Conservation (phyloP, 257 asterid genomes). For the Capsicum pubescens region DNA sequence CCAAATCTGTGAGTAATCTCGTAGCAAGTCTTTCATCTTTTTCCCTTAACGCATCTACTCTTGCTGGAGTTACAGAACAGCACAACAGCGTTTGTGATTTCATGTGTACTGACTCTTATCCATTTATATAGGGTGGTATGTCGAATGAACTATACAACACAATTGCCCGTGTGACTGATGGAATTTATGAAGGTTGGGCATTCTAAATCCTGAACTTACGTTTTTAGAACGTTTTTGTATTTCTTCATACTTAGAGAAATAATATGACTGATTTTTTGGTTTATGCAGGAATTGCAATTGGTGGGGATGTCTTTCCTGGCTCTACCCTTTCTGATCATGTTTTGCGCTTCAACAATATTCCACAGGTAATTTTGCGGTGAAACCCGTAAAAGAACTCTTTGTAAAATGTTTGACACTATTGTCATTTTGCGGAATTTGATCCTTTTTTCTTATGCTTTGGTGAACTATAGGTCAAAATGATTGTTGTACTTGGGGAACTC, state of each 20-base stretch:
- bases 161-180: slow-evolving; percentile 96
- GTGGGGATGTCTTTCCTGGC: slow-evolving; percentile 99
- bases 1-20: slow-evolving; percentile 83
- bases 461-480: slow-evolving; percentile 74
- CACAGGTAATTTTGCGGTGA: slow-evolving; percentile 64
- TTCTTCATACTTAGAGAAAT: not conserved
- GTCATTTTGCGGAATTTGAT: slow-evolving; percentile 4
- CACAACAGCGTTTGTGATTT: not conserved
- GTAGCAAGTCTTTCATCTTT: not conserved
- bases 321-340: slow-evolving; percentile 99
- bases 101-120: slow-evolving; percentile 36
- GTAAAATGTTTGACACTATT: not conserved
- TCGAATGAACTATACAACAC: slow-evolving; percentile 93
- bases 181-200: slow-evolving; percentile 89
- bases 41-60: not conserved
- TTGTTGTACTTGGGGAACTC: slow-evolving; percentile 98
- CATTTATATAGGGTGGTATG: slow-evolving; percentile 86
- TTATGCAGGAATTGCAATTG: slow-evolving; percentile 86
- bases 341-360: slow-evolving; percentile 93
- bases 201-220: slow-evolving; percentile 4
- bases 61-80: not conserved
- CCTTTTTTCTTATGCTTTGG: not conserved
- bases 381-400: not conserved
- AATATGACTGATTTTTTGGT: slow-evolving; percentile 25
- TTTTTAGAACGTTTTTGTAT: not conserved